phyloP scores from a whole-genome alignment of 805 yeast genomes.

The Candida suzukii region DNA sequence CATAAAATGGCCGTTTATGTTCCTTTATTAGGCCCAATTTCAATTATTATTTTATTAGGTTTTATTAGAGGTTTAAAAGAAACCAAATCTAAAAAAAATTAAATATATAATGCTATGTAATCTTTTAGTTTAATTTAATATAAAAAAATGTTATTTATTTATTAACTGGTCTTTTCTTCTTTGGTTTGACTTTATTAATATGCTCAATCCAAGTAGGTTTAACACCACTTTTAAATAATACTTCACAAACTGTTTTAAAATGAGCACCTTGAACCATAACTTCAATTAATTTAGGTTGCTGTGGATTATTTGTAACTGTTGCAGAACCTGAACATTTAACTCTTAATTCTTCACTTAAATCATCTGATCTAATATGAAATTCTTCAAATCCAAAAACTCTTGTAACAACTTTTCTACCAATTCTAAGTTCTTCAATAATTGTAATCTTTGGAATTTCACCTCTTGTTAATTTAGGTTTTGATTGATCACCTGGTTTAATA shows the following conservation, averaged over 20 bases:
- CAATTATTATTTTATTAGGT: slow-evolving; percentile 54
- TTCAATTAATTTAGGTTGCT: slow-evolving; percentile 50
- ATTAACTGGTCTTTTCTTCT: slow-evolving; percentile 30
- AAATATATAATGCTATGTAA: background rate
- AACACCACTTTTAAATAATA: slow-evolving; percentile 56
- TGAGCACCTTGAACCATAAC: slow-evolving; percentile 93
- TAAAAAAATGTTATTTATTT: too few relatives aligned
- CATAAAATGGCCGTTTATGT: slow-evolving; percentile 91
- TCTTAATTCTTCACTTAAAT: slow-evolving; percentile 61
- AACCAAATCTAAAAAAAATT: too few relatives aligned
- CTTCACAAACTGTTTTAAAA: slow-evolving; percentile 49
- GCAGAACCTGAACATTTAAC: slow-evolving; percentile 87
- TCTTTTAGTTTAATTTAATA: background rate
- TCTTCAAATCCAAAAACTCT: slow-evolving; percentile 61
- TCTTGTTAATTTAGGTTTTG: slow-evolving; percentile 33
- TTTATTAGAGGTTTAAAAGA: slow-evolving; percentile 39
- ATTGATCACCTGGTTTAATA: slow-evolving; percentile 29
- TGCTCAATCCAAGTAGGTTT: slow-evolving; percentile 58
- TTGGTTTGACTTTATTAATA: slow-evolving; percentile 53
- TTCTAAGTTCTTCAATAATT: slow-evolving; percentile 65
- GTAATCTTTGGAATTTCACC: slow-evolving; percentile 66
- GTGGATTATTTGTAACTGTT: slow-evolving; percentile 55
- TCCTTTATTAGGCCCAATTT: slow-evolving; percentile 84
- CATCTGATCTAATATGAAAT: slow-evolving; percentile 57
- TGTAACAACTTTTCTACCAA: slow-evolving; percentile 79